A percentile compares a stretch with the other conserved stretches of the same genome.
phyloP scores from a whole-genome alignment of 768 basidiomycete genomes.

The Lactifluus echinatus region DNA sequence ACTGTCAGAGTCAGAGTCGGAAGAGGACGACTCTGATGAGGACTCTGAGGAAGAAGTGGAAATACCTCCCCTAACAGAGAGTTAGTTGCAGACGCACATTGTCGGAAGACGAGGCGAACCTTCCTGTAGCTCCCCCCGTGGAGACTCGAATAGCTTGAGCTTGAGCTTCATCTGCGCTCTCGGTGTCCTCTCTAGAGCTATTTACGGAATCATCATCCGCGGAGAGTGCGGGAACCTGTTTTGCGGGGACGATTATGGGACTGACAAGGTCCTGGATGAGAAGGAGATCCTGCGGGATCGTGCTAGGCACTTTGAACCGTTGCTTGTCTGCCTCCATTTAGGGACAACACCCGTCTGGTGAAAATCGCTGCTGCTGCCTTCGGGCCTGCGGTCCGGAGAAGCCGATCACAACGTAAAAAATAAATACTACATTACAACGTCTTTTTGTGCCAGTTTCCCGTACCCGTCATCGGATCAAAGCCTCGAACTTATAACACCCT shows the following conservation, averaged over 20 bases:
- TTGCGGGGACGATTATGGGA: constrained; percentile 16
- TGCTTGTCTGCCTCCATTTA: background rate
- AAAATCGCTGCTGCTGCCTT: too few species aligned
- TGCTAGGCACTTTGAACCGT: constrained; percentile 51
- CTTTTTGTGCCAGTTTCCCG: too few species aligned
- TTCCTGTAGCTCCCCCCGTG: constrained; percentile 6
- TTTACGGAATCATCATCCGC: constrained; percentile 39
- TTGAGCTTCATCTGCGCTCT: constrained; percentile 68
- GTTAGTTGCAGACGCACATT: background rate
- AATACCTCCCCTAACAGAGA: background rate
- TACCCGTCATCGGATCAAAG: too few species aligned
- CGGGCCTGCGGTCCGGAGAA: background rate
- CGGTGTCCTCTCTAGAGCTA: constrained; percentile 41
- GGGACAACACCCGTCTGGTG: background rate
- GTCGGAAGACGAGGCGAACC: background rate
- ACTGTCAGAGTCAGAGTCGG: constrained; percentile 32
- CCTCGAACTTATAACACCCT: constrained; percentile 24
- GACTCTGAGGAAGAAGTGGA: constrained; percentile 32
- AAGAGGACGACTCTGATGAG: constrained; percentile 30
- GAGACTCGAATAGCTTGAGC: constrained; percentile 54
- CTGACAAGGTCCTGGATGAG: constrained; percentile 64
- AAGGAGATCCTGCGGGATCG: constrained; percentile 63
- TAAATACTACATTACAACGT: too few species aligned
- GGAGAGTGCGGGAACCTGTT: background rate
- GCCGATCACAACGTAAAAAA: too few species aligned